These are phyloP conservation scores for Umbilicus rupestris DNA, from an alignment of 164 flowering plant species.

Conservation along the genomic window DNA sequence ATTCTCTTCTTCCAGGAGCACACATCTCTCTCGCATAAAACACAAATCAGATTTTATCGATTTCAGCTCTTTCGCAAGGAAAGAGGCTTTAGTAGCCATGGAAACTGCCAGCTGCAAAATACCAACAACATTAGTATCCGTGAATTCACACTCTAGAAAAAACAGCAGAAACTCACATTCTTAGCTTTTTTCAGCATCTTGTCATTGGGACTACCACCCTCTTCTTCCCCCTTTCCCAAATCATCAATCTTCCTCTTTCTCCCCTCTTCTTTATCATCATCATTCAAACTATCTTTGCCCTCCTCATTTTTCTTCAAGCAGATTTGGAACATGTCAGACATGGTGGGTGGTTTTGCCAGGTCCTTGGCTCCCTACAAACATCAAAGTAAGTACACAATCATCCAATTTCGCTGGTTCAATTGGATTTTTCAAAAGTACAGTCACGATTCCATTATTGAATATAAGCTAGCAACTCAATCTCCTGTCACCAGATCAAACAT, in stretches of 20 bases:
- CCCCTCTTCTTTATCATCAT: constrained; percentile 18
- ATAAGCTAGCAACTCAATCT: too few relatives aligned
- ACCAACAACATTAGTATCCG: constrained; percentile 1
- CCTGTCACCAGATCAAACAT: background rate
- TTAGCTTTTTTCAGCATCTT: constrained; percentile 61
- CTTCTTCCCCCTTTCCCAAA: constrained; percentile 18
- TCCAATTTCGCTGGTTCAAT: background rate
- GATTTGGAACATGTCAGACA: constrained; percentile 45
- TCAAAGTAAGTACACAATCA: background rate
- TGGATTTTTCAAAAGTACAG: background rate
- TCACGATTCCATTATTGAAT: too few relatives aligned
- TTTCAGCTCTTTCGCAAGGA: constrained; percentile 68
- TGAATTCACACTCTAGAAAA: background rate
- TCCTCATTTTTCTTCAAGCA: constrained; percentile 22
- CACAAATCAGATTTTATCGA: constrained; percentile 53
- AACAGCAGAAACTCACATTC: constrained; percentile 36
- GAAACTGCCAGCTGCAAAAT: constrained; percentile 63
- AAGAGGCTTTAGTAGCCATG: constrained; percentile 77
- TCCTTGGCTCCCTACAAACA: constrained; percentile 61
- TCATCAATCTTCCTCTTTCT: constrained; percentile 46
- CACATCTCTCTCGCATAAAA: constrained; percentile 67
- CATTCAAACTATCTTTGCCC: constrained; percentile 11
- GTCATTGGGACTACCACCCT: constrained; percentile 18
- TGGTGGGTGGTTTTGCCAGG: constrained; percentile 55
- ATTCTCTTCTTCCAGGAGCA: constrained; percentile 80